Evolutionary conservation across 129 eudicot genomes (phyloP), one percentile per base, ranked within the genome.

Genomic region (Erigeron canadensis): DNA sequence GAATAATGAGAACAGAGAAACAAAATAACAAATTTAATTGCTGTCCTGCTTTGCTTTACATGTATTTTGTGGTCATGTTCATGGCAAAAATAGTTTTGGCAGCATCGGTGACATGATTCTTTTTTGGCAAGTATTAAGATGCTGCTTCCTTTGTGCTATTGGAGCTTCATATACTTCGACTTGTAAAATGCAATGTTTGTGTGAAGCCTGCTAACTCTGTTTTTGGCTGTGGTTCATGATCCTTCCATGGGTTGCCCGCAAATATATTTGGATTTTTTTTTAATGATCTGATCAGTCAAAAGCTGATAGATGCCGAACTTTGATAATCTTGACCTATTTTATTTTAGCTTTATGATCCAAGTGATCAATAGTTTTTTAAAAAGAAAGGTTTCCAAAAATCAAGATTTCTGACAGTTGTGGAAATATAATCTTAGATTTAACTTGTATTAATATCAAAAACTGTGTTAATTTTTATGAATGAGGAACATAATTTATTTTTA

Each of bases 1-100:
- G 55, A 77, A 77, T 63, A 77, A 77, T 43, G 75, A 77, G 75
- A 77, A 70, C 48, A 77, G 77, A 70, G 69, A 53, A 47, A 70
- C 15, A 15, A 17, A 69, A 70, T 70, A 70, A 70, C 77, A 50
- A 6, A 22, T 21, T 54, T 69, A 60, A 21, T 13, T 21, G 57
- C 40, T 21, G 46, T 40, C 41, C 70, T 55, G 17, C 55, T 77
- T 72, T 48, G 48, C 10, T 73, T 63, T 18, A 19, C 16, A 23
- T 63, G 61, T 63, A 11, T 23, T 62, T 62, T 61, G 47, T 70
- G 51, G 42, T 56, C 47, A 10, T 17, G 22, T 63, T 70, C 28
- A 70, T 69, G 71, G 57, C 75, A 63, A 53, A 41, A 43, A 67
- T 28, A 65, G 60, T 40, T 67, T 75, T 75, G 63, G 62, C 40